Evolutionary conservation across 2,329 filamentous ascomycete species (phyloP).

Genomic region (Penicillium sp.): DNA sequence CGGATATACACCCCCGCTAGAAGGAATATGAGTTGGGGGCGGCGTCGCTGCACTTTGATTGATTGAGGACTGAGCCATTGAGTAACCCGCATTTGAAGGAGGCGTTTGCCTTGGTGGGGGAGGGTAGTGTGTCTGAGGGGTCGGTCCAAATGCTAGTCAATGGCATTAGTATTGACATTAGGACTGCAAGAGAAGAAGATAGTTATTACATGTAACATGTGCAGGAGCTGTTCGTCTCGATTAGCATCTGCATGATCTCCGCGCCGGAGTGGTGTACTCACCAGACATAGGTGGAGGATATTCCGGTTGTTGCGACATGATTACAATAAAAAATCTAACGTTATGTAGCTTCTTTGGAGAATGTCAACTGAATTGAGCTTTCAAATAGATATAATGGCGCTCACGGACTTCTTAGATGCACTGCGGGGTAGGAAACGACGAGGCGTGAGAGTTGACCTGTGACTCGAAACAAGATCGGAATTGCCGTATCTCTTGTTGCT

Average conservation of each 20-base stretch:
- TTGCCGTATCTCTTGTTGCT: too few species aligned
- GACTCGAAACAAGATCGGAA: too few species aligned
- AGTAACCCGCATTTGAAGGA: constrained; percentile 2
- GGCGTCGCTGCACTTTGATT: too few species aligned
- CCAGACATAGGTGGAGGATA: constrained; percentile 4
- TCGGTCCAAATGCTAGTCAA: background rate
- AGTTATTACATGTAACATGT: constrained; percentile 17
- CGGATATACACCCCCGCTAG: constrained; percentile 2
- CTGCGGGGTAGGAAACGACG: too few species aligned
- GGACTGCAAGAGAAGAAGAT: too few species aligned
- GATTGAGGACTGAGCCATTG: background rate
- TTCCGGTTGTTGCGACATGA: background rate
- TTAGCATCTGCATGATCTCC: background rate
- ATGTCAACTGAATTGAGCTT: too few species aligned
- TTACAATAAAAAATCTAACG: too few species aligned
- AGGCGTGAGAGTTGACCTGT: too few species aligned
- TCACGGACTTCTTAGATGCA: too few species aligned
- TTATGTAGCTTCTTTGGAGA: too few species aligned
- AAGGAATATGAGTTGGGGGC: constrained; percentile 1
- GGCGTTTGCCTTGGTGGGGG: constrained; percentile 27
- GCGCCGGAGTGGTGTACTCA: background rate
- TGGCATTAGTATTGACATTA: too few species aligned
- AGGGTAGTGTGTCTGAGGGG: constrained; percentile 22
- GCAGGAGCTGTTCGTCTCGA: constrained; percentile 10
- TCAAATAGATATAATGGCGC: too few species aligned